Conservation (phyloP, 2,329 filamentous ascomycete species). For the Hymenoscyphus repandus region DNA sequence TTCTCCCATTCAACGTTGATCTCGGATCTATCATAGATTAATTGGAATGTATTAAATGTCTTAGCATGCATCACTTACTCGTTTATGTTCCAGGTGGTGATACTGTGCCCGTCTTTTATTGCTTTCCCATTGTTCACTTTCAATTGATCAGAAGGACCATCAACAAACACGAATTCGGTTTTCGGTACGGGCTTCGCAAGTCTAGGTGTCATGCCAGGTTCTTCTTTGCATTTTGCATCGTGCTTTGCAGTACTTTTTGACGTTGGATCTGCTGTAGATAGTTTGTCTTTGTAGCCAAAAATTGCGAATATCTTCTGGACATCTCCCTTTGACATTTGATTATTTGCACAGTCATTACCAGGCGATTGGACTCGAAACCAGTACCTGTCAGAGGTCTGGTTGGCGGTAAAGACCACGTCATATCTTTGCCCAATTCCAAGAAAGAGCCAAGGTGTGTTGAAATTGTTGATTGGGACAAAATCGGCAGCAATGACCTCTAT, state of each 20-base stretch:
- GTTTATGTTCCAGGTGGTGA: constrained; percentile 1
- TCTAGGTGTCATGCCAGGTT: background rate
- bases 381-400: constrained; percentile 36
- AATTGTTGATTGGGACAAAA: constrained; percentile 52
- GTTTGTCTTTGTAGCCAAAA: background rate
- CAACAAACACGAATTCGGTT: background rate
- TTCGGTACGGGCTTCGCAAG: background rate
- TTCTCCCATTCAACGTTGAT: constrained; percentile 17
- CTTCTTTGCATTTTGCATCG: constrained; percentile 12
- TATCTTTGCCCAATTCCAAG: constrained; percentile 50
- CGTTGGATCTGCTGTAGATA: background rate
- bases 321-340: background rate
- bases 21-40: background rate
- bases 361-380: constrained; percentile 43
- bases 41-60: background rate
- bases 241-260: constrained; percentile 2
- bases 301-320: background rate
- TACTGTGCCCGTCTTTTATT: background rate
- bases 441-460: constrained; percentile 51
- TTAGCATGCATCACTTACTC: background rate
- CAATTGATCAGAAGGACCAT: constrained; percentile 16
- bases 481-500: constrained; percentile 60
- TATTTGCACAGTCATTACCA: background rate
- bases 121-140: constrained; percentile 9
- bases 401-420: constrained; percentile 40